phyloP scores from a whole-genome alignment of 2,329 filamentous ascomycete species.

The Ceratocystis smalleyi region DNA sequence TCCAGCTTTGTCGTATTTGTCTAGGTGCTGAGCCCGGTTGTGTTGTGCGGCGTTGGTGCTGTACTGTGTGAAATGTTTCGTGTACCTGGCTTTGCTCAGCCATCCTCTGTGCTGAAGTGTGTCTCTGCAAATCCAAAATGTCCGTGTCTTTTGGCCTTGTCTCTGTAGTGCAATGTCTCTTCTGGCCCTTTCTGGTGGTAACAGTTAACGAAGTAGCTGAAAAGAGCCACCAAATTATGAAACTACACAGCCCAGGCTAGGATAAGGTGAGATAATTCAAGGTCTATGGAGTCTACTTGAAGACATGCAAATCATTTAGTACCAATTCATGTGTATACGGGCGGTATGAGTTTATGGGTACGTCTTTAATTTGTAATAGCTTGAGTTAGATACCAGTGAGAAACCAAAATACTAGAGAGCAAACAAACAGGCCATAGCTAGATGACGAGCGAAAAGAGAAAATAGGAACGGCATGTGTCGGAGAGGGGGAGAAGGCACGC shows the following conservation, averaged over 20 bases:
- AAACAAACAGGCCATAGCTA: not conserved
- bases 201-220: not conserved
- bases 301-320: not conserved
- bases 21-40: no score
- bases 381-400: not conserved
- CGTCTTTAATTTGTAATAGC: not conserved
- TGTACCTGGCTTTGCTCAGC: slow-evolving; percentile 6
- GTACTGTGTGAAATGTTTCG: not conserved
- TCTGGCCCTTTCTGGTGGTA: not conserved
- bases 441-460: not conserved
- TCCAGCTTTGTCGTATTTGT: not conserved
- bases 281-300: not conserved
- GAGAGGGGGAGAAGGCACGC: not conserved
- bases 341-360: not conserved
- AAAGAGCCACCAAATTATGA: not conserved
- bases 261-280: not conserved
- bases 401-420: not conserved
- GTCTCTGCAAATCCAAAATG: not conserved
- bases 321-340: no score
- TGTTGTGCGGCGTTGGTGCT: not conserved
- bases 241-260: not conserved
- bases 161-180: not conserved
- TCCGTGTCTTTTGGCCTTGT: not conserved
- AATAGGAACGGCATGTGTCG: not conserved
- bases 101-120: not conserved